Conservation (phyloP, 2,329 filamentous ascomycete genomes). For the Thelonectria olida region DNA sequence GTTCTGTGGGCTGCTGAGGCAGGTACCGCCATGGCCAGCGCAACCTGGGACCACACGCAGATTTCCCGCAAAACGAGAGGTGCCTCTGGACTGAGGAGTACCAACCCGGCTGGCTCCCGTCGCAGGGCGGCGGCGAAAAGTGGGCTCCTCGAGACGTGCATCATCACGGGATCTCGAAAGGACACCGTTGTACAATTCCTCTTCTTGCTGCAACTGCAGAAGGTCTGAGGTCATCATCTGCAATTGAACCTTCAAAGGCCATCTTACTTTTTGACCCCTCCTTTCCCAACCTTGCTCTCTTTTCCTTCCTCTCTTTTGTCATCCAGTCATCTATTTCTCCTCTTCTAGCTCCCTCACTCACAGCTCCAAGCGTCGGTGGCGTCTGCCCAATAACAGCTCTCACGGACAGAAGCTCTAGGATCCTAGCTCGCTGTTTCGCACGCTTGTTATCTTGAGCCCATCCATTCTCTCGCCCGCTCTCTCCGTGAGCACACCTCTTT, state of each 20-base stretch:
- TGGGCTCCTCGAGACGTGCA: conserved; percentile 37
- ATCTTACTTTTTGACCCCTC: conserved; percentile 30
- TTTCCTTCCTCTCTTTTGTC: conserved; percentile 18
- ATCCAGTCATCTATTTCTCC: neutral
- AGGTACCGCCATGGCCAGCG: no score
- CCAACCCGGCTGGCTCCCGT: conserved; percentile 1
- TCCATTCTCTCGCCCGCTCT: conserved; percentile 1
- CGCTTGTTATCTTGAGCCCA: conserved; percentile 4
- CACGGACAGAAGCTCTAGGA: conserved; percentile 7
- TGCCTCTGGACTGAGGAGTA: neutral
- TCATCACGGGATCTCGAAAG: conserved; percentile 50
- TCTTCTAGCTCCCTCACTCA: neutral
- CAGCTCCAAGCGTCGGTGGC: conserved; percentile 5
- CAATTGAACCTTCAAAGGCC: conserved; percentile 41
- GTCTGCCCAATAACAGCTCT: conserved; percentile 9
- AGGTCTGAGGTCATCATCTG: conserved; percentile 43
- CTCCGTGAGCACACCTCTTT: neutral
- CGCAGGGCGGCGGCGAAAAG: conserved; percentile 34
- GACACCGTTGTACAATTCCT: conserved; percentile 48
- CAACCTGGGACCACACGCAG: no score
- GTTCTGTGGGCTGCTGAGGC: neutral
- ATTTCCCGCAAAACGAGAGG: no score
- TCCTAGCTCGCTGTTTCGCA: conserved; percentile 15
- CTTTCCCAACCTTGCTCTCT: conserved; percentile 2
- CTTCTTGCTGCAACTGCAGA: conserved; percentile 5